Evolutionary conservation across 1,139 yeast genomes (phyloP).

Genomic region (Suhomyces anneliseae): DNA sequence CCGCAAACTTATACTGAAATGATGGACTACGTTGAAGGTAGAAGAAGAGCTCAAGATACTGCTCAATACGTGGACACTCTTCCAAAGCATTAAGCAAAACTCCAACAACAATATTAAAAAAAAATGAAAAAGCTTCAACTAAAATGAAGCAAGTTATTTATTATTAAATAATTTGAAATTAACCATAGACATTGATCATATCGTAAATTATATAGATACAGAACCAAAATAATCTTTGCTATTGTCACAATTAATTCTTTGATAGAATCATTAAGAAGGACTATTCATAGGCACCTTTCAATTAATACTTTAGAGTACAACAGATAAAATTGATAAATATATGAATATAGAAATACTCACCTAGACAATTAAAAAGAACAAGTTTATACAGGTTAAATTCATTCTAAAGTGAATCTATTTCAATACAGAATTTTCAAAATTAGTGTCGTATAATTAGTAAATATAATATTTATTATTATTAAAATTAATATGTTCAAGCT

Average conservation of each 20-base stretch:
- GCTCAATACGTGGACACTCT: slow-evolving; percentile 61
- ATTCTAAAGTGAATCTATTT: too few species aligned
- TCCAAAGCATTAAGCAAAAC: slow-evolving; percentile 16
- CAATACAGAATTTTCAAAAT: too few species aligned
- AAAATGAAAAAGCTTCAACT: not conserved
- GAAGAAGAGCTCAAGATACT: slow-evolving; percentile 85
- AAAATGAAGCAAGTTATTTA: not conserved
- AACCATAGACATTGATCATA: not conserved
- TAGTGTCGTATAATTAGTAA: too few species aligned
- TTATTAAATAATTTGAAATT: not conserved
- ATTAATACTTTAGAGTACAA: too few species aligned
- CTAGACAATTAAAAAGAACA: too few species aligned
- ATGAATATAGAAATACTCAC: too few species aligned
- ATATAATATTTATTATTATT: not conserved
- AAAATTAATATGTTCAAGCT: not conserved
- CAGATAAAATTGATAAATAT: too few species aligned
- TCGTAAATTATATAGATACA: not conserved
- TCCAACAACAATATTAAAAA: not conserved
- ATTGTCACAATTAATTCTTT: too few species aligned
- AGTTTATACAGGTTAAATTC: too few species aligned
- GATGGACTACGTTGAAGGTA: slow-evolving; percentile 88
- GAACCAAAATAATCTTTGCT: too few species aligned
- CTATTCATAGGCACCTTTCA: too few species aligned
- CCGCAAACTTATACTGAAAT: slow-evolving; percentile 89
- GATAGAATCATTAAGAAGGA: too few species aligned